These are phyloP conservation scores for Actinomucor elegans DNA, from an alignment of 371 early-diverging fungal species.

Conservation along the genomic window DNA sequence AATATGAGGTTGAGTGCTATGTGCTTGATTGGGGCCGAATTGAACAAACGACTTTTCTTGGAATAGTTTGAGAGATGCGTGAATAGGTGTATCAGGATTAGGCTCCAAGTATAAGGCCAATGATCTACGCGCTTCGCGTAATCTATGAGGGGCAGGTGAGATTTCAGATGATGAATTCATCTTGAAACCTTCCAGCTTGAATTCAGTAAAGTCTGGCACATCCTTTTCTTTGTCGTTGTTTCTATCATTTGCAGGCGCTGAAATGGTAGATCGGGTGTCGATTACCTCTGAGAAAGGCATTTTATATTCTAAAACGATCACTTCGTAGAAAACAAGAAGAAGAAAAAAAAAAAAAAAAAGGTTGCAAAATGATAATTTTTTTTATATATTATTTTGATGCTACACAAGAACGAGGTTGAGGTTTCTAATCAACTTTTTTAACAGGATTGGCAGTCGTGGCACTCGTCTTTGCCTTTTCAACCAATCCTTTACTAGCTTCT, in stretches of 20 bases:
- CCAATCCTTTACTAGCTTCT: background rate
- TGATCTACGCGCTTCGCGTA: conserved; percentile 31
- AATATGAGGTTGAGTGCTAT: conserved; percentile 25
- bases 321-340: background rate
- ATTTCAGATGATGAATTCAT: conserved; percentile 16
- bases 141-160: conserved; percentile 27
- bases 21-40: conserved; percentile 37
- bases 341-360: background rate
- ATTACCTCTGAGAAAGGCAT: conserved; percentile 14
- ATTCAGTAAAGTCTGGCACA: conserved; percentile 25
- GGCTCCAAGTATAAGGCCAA: conserved; percentile 33
- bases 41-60: conserved; percentile 26
- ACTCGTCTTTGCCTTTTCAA: background rate
- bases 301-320: background rate
- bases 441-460: background rate
- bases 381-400: conserved; percentile 3
- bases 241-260: conserved; percentile 3
- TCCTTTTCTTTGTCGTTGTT: background rate
- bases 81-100: conserved; percentile 21
- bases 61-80: conserved; percentile 23
- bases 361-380: background rate
- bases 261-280: conserved; percentile 17
- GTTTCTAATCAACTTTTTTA: conserved; percentile 8
- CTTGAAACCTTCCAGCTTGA: conserved; percentile 29
- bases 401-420: conserved; percentile 18